Evolutionary conservation across 768 basidiomycete species (phyloP).

Genomic region (Flagelloscypha sp.): DNA sequence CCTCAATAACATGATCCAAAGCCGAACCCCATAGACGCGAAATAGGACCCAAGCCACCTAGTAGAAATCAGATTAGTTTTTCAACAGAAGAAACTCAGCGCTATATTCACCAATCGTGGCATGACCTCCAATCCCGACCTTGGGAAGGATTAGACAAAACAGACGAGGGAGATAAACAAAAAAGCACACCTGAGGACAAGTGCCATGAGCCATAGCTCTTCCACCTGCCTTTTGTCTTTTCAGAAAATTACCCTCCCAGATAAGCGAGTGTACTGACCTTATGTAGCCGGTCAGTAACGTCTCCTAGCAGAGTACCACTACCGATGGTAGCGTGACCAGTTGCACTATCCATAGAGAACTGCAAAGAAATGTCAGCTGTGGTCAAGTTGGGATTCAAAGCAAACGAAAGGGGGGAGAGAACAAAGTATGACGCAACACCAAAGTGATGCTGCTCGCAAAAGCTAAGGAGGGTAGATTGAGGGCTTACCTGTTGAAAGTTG

Average conservation of each 20-base stretch:
- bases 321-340: conserved; percentile 19
- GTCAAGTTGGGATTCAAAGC: too few relatives aligned
- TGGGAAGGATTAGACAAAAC: too few relatives aligned
- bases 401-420: too few relatives aligned
- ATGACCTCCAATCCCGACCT: conserved; percentile 18
- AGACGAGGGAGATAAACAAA: too few relatives aligned
- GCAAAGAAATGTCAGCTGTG: too few relatives aligned
- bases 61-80: too few relatives aligned
- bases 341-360: conserved; percentile 18
- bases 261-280: conserved; percentile 16
- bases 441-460: too few relatives aligned
- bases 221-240: conserved; percentile 4
- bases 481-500: conserved; percentile 16
- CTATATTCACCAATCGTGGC: conserved; percentile 15
- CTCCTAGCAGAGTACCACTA: conserved; percentile 16
- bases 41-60: conserved; percentile 16
- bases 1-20: conserved; percentile 19
- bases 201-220: conserved; percentile 21
- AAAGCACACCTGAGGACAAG: conserved; percentile 24
- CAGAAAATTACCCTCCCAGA: conserved; percentile 10
- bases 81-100: too few relatives aligned
- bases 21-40: conserved; percentile 17
- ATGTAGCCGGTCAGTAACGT: conserved; percentile 14
- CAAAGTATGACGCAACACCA: too few relatives aligned
- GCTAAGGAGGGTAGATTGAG: too few relatives aligned